Base-by-base conservation (phyloP, 2,329 filamentous ascomycete species). In the Pseudogymnoascus sp. region DNA sequence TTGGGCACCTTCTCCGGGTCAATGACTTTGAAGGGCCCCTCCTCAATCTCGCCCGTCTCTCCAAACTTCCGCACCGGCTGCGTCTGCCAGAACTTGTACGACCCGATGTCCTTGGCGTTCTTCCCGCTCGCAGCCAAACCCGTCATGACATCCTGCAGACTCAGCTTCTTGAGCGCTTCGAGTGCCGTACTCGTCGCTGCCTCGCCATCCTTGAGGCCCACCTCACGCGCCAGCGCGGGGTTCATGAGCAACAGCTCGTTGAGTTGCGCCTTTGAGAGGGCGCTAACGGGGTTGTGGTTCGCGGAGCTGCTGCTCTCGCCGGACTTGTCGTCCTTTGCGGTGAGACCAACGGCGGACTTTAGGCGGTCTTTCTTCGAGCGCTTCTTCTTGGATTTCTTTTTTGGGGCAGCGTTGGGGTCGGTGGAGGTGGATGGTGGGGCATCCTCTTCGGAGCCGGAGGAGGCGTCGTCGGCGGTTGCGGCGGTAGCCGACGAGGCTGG, bases 31-130 rank as follows among this genome's bases (percentile, higher is more conserved):
- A 99, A 89, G 0, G 92, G 91, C 0, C 94, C 94, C 69, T 97
- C 92, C 65, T 85, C 79, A 57, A 85, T 70, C 37, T 75, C 71
- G 65, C 80, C 77, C 62, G 79, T 75, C 72, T 86, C 78, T 69
- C 82, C 87, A 71, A 97, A 96, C 70, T 87, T 87, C 58, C 90
- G 89, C 62, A 99, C 94, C 0, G 94, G 94, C 75, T 99, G 94
- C 53, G 94, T 99, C 74, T 91, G 87, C 94, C 94, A 99, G 78
- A 99, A 99, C 76, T 96, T 97, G 81, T 97, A 97, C 62, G 87
- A 90, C 6, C 88, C 91, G 91, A 97, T 96, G 71, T 97, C 92
- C 78, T 96, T 97, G 68, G 85, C 87, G 70, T 96, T 96, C 80
- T 94, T 95, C 61, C 89, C 89, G 64, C 84, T 86, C 6, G 90